Conservation (phyloP, 192 early-diverging fungal genomes). For the Backusella luteola region DNA sequence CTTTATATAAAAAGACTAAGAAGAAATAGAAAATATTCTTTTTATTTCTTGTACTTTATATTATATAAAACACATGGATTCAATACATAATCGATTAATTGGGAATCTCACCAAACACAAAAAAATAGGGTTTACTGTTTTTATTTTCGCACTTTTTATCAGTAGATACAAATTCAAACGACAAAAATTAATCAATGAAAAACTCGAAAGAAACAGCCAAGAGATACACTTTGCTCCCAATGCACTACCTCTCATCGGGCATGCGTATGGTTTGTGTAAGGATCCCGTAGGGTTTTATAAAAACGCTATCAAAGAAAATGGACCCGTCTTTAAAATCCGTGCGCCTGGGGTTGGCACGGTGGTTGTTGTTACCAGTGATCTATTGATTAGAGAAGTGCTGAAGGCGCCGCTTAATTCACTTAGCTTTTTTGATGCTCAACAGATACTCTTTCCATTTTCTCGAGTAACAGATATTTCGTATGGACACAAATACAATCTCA, state of each 20-base stretch:
- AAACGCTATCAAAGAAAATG: not conserved
- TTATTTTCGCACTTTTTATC: not conserved
- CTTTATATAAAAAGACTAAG: not conserved
- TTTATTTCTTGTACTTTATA: not conserved
- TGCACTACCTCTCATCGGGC: not conserved
- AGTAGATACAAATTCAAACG: not conserved
- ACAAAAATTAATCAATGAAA: not conserved
- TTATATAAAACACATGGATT: not conserved
- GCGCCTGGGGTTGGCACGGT: not conserved
- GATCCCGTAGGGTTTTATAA: not conserved
- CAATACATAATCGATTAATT: not conserved
- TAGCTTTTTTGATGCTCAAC: slow-evolving; percentile 2
- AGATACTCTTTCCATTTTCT: not conserved
- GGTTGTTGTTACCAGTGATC: not conserved
- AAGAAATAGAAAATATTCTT: not conserved
- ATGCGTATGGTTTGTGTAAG: not conserved
- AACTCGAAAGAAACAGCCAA: not conserved
- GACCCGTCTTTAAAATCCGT: not conserved
- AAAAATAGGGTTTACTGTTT: not conserved
- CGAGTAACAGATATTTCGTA: not conserved
- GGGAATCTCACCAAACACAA: not conserved
- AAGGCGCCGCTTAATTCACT: not conserved
- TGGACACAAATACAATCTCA: not conserved
- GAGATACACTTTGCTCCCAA: not conserved
- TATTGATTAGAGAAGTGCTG: not conserved